A percentile compares a stretch with the other conserved stretches of the same genome.
These are phyloP conservation scores for Clonostachys byssicola DNA, from an alignment of 2,329 filamentous ascomycete species.

Conservation along the genomic window DNA sequence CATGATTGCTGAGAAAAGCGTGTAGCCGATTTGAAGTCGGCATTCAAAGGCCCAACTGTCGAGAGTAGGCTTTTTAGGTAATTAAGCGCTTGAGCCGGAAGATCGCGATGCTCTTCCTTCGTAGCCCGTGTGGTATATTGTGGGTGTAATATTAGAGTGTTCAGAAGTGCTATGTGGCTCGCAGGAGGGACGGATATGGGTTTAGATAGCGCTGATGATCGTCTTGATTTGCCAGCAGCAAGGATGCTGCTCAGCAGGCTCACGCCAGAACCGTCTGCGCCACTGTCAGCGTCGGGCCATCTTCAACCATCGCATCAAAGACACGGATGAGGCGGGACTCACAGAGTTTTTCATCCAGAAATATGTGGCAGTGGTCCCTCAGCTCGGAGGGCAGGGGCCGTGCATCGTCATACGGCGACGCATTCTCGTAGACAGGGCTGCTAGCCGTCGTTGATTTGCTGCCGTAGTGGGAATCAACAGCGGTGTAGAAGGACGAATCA, in stretches of 20 bases:
- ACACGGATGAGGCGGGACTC: slow-evolving; percentile 16
- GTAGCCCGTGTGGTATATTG: slow-evolving; percentile 69
- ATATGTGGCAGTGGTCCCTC: slow-evolving; percentile 63
- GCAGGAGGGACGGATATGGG: slow-evolving; percentile 64
- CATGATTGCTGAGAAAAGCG: slow-evolving; percentile 1
- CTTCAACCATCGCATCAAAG: not conserved
- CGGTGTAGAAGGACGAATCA: slow-evolving; percentile 27
- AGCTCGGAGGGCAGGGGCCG: slow-evolving; percentile 58
- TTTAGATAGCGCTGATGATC: slow-evolving; percentile 12
- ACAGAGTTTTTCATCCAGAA: slow-evolving; percentile 73
- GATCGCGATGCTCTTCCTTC: slow-evolving; percentile 54
- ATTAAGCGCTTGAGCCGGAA: slow-evolving; percentile 62
- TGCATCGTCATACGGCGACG: slow-evolving; percentile 45
- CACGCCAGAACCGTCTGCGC: slow-evolving; percentile 35
- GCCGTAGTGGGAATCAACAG: slow-evolving; percentile 13
- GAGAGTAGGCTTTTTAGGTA: slow-evolving; percentile 66
- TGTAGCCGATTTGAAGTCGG: slow-evolving; percentile 50
- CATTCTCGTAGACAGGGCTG: slow-evolving; percentile 19
- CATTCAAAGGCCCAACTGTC: slow-evolving; percentile 65
- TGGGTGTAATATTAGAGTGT: slow-evolving; percentile 80
- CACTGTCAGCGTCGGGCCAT: slow-evolving; percentile 13
- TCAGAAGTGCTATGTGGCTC: slow-evolving; percentile 71
- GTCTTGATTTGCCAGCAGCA: slow-evolving; percentile 40
- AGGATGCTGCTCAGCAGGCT: slow-evolving; percentile 61
- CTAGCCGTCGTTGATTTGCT: slow-evolving; percentile 26